Evolutionary conservation across 768 basidiomycete species (phyloP).

Genomic region (Trametes cingulata): DNA sequence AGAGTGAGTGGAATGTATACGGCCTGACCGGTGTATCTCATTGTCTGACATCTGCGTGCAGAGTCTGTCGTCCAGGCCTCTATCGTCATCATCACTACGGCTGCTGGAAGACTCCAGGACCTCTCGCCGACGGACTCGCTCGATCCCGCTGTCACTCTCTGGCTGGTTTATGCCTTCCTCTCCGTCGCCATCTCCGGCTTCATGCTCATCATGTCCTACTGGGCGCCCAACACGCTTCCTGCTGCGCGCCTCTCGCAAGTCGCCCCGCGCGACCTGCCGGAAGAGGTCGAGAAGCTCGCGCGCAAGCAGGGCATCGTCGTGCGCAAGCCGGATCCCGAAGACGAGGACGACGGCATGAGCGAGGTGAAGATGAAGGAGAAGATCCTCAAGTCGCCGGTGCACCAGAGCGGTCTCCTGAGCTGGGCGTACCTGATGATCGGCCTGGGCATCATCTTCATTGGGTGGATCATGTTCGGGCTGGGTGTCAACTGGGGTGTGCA

Average conservation of each 20-base stretch:
- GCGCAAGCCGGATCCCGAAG: conserved; percentile 18
- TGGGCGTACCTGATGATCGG: conserved; percentile 28
- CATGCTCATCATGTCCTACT: conserved; percentile 35
- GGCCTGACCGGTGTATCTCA: neutral
- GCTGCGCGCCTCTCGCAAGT: conserved; percentile 42
- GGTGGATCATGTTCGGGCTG: conserved; percentile 45
- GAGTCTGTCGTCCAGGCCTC: conserved; percentile 45
- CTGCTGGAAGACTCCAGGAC: conserved; percentile 44
- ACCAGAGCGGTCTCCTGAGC: conserved; percentile 11
- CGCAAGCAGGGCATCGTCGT: conserved; percentile 17
- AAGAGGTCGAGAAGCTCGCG: conserved; percentile 36
- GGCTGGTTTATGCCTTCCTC: conserved; percentile 42
- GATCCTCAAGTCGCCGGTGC: conserved; percentile 35
- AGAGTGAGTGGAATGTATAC: conserved; percentile 31
- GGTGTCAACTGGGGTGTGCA: conserved; percentile 46
- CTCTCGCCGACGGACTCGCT: conserved; percentile 37
- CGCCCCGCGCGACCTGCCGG: conserved; percentile 31
- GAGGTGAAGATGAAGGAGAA: conserved; percentile 31
- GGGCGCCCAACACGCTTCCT: conserved; percentile 34
- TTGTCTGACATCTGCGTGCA: conserved; percentile 14
- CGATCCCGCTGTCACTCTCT: conserved; percentile 39
- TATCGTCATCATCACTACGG: conserved; percentile 45
- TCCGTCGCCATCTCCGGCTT: conserved; percentile 37
- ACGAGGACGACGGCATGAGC: conserved; percentile 22
- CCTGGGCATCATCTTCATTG: conserved; percentile 36